Evolutionary conservation across 2,329 filamentous ascomycete genomes (phyloP), one percentile per base, ranked within the genome.

Genomic region (Aaosphaeria pasadenensis): DNA sequence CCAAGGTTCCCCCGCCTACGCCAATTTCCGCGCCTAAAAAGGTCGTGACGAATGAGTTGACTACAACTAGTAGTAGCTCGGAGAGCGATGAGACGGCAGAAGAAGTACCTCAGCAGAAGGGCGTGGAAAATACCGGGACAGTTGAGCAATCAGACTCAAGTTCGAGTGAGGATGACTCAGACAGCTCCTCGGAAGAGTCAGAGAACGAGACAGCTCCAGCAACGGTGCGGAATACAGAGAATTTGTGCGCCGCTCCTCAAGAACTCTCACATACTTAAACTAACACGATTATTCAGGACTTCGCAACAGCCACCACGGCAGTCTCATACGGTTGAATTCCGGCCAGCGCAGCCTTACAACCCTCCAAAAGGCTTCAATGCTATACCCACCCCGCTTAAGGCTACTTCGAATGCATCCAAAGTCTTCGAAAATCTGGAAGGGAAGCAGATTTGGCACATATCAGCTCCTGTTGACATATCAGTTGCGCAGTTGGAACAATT

Each of bases 381-480:
- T 64, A 73, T 62, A 67, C 77, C 57, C 71, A 80, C 60, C 69
- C 82, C 50, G 66, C 77, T 56, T 13, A 59, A 58, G 30, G 55
- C 65, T 5, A 52, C 59, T 6, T 69, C 64, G 6, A 63, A 60
- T 38, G 47, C 60, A 5, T 45, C 60, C 6, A 72, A 79, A 24
- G 69, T 86, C 45, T 83, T 88, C 58, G 78, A 74, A 58, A 80
- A 82, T 57, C 65, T 86, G 6, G 73, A 83, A 47, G 85, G 85
- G 53, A 90, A 89, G 73, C 84, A 91, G 64, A 76, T 91, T 50
- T 91, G 87, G 88, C 88, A 90, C 66, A 89, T 91, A 58, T 88
- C 85, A 7, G 84, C 86, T 4, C 88, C 88, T 2, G 80, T 83
- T 5, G 82, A 82, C 7, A 73, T 90, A 3, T 83, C 87, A n/a